Base-by-base conservation (phyloP, 371 early-diverging fungal species). In the Quaeritorhiza haematococci region DNA sequence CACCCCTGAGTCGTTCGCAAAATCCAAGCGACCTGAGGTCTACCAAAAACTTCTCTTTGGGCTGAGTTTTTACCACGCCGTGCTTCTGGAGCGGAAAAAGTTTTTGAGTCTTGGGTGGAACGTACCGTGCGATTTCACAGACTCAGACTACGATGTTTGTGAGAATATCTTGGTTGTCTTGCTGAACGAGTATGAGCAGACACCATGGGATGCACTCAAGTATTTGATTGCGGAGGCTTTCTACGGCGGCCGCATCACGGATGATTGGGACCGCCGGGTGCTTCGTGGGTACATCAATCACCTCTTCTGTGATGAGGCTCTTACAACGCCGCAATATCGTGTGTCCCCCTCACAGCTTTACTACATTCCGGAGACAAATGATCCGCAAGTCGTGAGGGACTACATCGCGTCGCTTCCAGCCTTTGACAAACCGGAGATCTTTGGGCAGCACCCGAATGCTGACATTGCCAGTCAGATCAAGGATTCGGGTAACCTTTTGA, bases 371-470 rank as follows among this genome's bases (percentile, higher is more conserved):
- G 79, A 79, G 13, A 59, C 57, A 21, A 49, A 45, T 0, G 74
- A 73, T 8, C 45, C 75, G 28, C 52, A 33, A 24, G 49, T 32
- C n/a, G 67, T 64, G 24, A 48, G 72, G 13, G 75, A 80, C 17
- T 77, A 75, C 49, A 68, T 77, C 24, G 46, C 65, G 17, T 49
- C 69, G 21, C 64, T 75, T 4, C 80, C 80, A 19, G 45, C 30
- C 2, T 59, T 68, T 24, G 78, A 78, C 55, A 68, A 68, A 55
- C 76, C 78, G 8, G 76, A 78, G 53, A 68, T 80, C 0, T 78
- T 80, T 72, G 80, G 80, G 0, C 78, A 78, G 64, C 78, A 80
- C 56, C 67, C 74, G 23, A 80, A 80, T 55, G 80, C 80, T 2
- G 80, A 80, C 55, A 77, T 80, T 38, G 71, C 73, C 3, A 67